Evolutionary conservation across 2,329 filamentous ascomycete genomes (phyloP), one percentile per base, ranked within the genome.

Genomic region (Penicillium corylophilum): DNA sequence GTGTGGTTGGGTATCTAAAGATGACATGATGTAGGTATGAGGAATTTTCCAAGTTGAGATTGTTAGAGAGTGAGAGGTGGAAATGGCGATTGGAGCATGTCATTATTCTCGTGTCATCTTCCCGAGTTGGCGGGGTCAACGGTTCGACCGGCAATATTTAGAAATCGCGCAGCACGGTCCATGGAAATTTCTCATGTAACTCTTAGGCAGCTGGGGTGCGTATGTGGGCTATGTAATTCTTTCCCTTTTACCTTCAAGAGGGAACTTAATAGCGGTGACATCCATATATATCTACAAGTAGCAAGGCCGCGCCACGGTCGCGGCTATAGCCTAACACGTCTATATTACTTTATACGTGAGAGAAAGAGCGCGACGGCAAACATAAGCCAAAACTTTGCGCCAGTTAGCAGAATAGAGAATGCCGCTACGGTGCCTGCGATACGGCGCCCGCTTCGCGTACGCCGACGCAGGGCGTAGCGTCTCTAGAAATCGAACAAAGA

Each of bases 1-100:
- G 22, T 56, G 55, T 24, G 69, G 69, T 18, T 65, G 57, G 20
- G 57, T 49, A 16, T 48, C 29, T 3, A 54, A 43, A 4, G 54
- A 28, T 16, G 49, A 43, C 61, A 63, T 62, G n/a, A 22, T 53
- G 24, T 41, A 28, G 28, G 29, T 46, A 18, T 43, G 45, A 44
- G 29, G 18, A 18, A 43, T 41, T 28, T 28, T 10, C 26, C 9
- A 12, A 3, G 26, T 13, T 38, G 35, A 20, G 18, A 18, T 18
- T 22, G 9, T 39, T 38, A 24, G 29, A 16, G 29, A 42, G 15
- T 24, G 26, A 33, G 36, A 41, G 26, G 36, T 20, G 3, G 35
- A 23, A 22, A 15, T 7, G 33, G 31, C 4, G 36, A 31, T 28
- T 49, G 15, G 46, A 38, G 16, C 29, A 51, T 51, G 46, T 46